Evolutionary conservation across 164 flowering plant genomes (phyloP), one percentile per base, ranked within the genome.

Genomic region (Nymphaea colorata): DNA sequence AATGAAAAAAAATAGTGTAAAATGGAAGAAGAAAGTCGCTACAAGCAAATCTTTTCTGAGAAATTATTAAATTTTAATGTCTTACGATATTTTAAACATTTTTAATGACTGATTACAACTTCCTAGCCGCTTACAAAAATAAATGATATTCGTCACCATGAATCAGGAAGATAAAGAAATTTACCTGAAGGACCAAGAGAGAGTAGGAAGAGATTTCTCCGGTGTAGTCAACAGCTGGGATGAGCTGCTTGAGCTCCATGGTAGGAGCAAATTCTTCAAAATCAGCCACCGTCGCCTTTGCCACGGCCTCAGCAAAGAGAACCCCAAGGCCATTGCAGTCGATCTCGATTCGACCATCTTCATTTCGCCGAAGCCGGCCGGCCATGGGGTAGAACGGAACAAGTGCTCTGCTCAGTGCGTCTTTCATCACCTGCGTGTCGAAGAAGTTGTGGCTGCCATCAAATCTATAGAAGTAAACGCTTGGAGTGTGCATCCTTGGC

Each of bases 261-360:
- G 83, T 79, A 0, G 87, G 87, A 0, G 84, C 83, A 62, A 82
- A 83, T 60, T 85, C 86, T 2, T 84, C 89, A 55, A 85, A 77
- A 69, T 85, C 87, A 60, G 81, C 87, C 41, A 85, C 36, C 17
- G 61, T 69, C 0, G 82, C 68, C 41, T 17, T 62, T 0, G 87
- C 79, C 2, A 81, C 76, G 17, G 89, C 89, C 77, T 74, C 83
- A 4, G 83, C 85, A 42, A 85, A 79, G 4, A 51, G 57, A 3
- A 15, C 57, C 4, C 68, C 73, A 44, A 65, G 64, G 1, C 73
- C 65, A 42, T 71, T 67, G 45, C 74, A 71, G 63, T 71, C 18
- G 55, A 71, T 67, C 66, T 71, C 74, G 7, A 45, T 51, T 12
- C 74, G 74, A 10, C 70, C 74, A 17, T 66, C 47, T 41, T 62